A percentile compares a stretch with the other conserved stretches of the same genome.
Evolutionary conservation across 371 early-diverging fungal genomes (phyloP).

Genomic region (Zychaea mexicana): DNA sequence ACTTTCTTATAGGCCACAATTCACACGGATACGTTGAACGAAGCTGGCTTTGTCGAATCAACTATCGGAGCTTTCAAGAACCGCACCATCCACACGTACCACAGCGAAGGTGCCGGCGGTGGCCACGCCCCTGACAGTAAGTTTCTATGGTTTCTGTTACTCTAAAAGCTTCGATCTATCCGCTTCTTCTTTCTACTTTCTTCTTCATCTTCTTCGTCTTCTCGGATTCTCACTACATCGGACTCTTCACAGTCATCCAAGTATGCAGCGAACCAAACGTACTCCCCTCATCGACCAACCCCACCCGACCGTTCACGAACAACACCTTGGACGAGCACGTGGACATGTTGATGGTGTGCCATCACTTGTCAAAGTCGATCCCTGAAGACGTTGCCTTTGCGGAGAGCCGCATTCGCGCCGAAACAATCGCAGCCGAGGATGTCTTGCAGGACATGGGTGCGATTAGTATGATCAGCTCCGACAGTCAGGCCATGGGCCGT

Average conservation of each 20-base stretch:
- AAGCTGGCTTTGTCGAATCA: slow-evolving; percentile 92
- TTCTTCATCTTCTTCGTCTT: slow-evolving; percentile 80
- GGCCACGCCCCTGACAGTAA: slow-evolving; percentile 90
- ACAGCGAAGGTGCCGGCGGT: slow-evolving; percentile 95
- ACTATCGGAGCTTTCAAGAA: slow-evolving; percentile 86
- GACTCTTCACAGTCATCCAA: slow-evolving; percentile 58
- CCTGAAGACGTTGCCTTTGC: slow-evolving; percentile 97
- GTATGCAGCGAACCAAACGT: slow-evolving; percentile 85
- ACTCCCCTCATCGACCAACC: slow-evolving; percentile 91
- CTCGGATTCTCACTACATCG: slow-evolving; percentile 71
- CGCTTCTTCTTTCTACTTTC: slow-evolving; percentile 4
- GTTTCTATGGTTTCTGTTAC: no score
- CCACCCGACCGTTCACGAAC: slow-evolving; percentile 87
- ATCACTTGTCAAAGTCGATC: slow-evolving; percentile 87
- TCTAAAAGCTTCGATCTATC: not conserved
- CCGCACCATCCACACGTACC: slow-evolving; percentile 93
- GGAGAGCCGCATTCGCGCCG: slow-evolving; percentile 91
- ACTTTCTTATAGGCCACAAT: slow-evolving; percentile 62
- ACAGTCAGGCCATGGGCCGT: slow-evolving; percentile 94
- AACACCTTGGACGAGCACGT: slow-evolving; percentile 97
- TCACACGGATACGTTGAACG: slow-evolving; percentile 94
- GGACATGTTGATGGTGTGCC: slow-evolving; percentile 98
- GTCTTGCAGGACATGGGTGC: slow-evolving; percentile 92
- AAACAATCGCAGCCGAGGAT: slow-evolving; percentile 96
- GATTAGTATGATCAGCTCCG: slow-evolving; percentile 88